Evolutionary conservation across 441 rosid genomes (phyloP), one percentile per base, ranked within the genome.

Genomic region (Euphorbia schlechtendalii): DNA sequence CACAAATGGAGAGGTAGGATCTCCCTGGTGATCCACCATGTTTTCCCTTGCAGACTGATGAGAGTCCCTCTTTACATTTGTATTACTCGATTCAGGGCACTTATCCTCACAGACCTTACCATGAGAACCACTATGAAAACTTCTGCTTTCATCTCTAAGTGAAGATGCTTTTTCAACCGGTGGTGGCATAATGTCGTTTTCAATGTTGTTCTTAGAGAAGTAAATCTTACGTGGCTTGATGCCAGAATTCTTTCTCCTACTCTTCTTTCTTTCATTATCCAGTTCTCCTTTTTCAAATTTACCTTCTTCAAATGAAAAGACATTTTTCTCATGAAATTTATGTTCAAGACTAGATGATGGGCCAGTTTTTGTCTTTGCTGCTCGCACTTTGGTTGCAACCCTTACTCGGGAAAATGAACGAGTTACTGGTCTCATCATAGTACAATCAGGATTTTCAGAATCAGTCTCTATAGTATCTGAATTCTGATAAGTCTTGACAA

Each of bases 401-500:
- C 62, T 79, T 69, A 78, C 82, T 69, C 63, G 76, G 69, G 71
- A 49, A 75, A 78, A 74, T 67, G 92, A 77, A 67, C 82, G 73
- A 54, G 92, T 89, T 69, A 80, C 80, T 56, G 90, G 92, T 71
- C 88, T 87, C 76, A 65, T 76, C 64, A 71, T 68, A 32, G 73
- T 70, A 72, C 53, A 71, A 63, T 76, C 80, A 60, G 88, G 90
- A 75, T 73, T 80, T 68, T 85, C 93, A 63, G 94, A 82, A 78
- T 83, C 96, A 56, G 83, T 80, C 83, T 90, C 97, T 64, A 89
- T 84, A 24, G 88, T 74, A 72, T 87, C 99, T 67, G 96, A 86
- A 72, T 70, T 73, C 71, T 80, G 84, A 63, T 76, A 71, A 59
- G 74, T 82, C 71, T 73, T 83, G 71, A 63, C 62, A 73, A 21